Base-by-base conservation (phyloP, 2,329 filamentous ascomycete species). In the Aspergillus sp. region DNA sequence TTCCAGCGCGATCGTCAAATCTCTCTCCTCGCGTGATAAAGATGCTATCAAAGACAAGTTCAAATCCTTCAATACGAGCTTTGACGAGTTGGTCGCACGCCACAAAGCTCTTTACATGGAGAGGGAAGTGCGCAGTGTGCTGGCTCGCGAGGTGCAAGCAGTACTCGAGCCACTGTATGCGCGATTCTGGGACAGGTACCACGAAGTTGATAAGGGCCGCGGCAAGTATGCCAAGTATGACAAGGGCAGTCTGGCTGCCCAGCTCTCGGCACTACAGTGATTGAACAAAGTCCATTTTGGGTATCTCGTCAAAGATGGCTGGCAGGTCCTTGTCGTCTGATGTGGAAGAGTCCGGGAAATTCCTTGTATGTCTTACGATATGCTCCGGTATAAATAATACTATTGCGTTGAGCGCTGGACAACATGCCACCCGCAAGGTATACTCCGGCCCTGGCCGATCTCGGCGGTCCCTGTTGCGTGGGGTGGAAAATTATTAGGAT, bases 151-250 rank as follows among this genome's bases (percentile, higher is more conserved):
- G 72, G 89, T 98, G 66, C 92, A 95, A 76, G 89, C 89, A 70
- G 92, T 97, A 80, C 89, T 99, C 59, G 94, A 98, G 79, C 93
- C 94, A 58, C 84, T 99, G 15, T 99, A 99, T 80, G 91, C 90
- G 64, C 86, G 95, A 50, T 99, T 99, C 79, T 98, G 92, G 88
- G 95, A 98, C 78, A 87, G 94, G 30, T 99, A 99, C 75, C 93
- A 97, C 75, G 95, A 98, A 79, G 89, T 98, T 66, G 94, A 98
- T 79, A 97, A 97, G 82, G 95, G 95, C 62, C 96, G 93, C 80
- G 94, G 94, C 69, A 99, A 99, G 79, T 96, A 98, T 78, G 93
- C 96, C 76, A 97, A 96, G 81, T 98, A 97, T 76, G 93, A 97
- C 81, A 97, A 97, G 82, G 83, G 84, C 46, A 86, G 88, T 52